These are phyloP conservation scores for Darksidea phi DNA, from an alignment of 495 filamentous ascomycete genomes.

Conservation along the genomic window DNA sequence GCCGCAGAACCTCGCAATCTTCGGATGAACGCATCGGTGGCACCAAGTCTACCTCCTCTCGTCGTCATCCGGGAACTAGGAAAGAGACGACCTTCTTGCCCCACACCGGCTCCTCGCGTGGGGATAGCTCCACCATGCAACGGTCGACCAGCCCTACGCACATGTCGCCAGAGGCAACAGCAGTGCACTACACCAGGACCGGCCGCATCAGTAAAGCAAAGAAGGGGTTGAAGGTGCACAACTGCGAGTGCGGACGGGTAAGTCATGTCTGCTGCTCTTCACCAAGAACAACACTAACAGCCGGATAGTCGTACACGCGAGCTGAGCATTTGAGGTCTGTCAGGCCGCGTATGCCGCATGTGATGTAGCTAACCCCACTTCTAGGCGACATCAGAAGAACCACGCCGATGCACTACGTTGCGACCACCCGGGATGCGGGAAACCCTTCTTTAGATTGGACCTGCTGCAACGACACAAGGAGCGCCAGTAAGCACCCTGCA, in stretches of 20 bases:
- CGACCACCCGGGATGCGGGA: slow-evolving; percentile 60
- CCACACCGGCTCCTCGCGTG: slow-evolving; percentile 33
- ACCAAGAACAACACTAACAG: slow-evolving; percentile 7
- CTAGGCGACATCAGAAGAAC: slow-evolving; percentile 81
- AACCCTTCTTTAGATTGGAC: slow-evolving; percentile 69
- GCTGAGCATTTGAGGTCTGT: slow-evolving; percentile 79
- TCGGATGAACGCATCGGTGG: slow-evolving; percentile 32
- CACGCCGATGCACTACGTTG: slow-evolving; percentile 73
- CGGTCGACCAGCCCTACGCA: slow-evolving; percentile 32
- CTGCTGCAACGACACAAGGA: slow-evolving; percentile 76
- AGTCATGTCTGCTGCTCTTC: too few relatives aligned
- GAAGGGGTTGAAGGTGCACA: slow-evolving; percentile 44
- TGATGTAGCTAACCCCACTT: slow-evolving; percentile 2
- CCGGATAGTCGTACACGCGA: slow-evolving; percentile 55
- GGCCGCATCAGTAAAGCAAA: slow-evolving; percentile 46
- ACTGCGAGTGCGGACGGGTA: slow-evolving; percentile 46
- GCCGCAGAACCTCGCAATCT: slow-evolving; percentile 27
- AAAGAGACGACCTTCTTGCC: slow-evolving; percentile 33
- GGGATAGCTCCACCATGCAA: slow-evolving; percentile 35
- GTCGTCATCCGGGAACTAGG: slow-evolving; percentile 29
- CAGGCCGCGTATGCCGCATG: background rate
- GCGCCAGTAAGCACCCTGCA: slow-evolving; percentile 60
- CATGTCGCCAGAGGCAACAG: slow-evolving; percentile 24
- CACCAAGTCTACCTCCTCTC: slow-evolving; percentile 28
- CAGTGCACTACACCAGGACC: slow-evolving; percentile 42